Evolutionary conservation across 1,284 basidiomycete species (phyloP).

Genomic region (Sanghuangporus weigelae): DNA sequence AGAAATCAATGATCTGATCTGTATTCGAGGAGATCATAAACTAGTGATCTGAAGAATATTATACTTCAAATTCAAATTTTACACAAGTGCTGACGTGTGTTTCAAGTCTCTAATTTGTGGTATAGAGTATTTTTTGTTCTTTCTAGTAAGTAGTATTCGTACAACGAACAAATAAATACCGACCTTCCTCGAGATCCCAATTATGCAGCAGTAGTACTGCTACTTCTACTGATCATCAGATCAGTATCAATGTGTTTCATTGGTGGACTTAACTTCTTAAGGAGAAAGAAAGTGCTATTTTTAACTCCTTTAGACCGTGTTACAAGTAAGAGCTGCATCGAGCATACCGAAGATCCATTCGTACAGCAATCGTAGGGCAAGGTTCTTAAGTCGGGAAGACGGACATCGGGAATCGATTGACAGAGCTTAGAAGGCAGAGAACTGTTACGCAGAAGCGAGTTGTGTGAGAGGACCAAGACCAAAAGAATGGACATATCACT

Average conservation of each 20-base stretch:
- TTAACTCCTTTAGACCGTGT: not conserved
- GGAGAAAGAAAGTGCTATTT: not conserved
- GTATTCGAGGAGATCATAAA: no score
- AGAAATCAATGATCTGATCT: no score
- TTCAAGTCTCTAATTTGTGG: no score
- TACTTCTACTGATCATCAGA: not conserved
- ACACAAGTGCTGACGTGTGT: no score
- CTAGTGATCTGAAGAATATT: no score
- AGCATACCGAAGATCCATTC: not conserved
- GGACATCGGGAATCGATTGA: not conserved
- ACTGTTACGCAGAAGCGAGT: not conserved
- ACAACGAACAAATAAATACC: no score
- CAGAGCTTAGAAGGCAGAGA: not conserved
- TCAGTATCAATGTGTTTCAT: not conserved
- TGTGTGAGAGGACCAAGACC: not conserved
- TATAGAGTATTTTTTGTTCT: no score
- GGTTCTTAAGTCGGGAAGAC: not conserved
- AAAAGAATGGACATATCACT: not conserved
- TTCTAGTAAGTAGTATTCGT: no score
- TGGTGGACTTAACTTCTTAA: not conserved
- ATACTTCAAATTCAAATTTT: no score
- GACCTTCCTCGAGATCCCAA: no score
- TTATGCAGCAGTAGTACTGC: no score
- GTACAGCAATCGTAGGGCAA: no score
- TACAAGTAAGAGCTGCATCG: not conserved